phyloP scores from a whole-genome alignment of 164 flowering plant species.

The Dillenia suffruticosa region DNA sequence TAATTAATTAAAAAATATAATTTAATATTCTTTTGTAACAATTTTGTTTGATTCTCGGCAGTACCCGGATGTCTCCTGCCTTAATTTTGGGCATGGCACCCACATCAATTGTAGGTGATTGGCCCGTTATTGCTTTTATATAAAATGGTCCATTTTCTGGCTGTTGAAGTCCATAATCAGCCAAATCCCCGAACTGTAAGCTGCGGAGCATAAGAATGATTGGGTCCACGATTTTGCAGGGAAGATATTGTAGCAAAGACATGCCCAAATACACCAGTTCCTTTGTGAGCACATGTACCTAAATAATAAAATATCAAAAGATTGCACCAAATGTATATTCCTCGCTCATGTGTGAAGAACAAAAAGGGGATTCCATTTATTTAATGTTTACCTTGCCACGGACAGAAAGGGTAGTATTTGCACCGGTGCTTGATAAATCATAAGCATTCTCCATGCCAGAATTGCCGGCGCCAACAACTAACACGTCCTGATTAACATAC shows the following conservation, averaged over 20 bases:
- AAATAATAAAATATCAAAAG: background rate
- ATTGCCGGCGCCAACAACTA: slow-evolving; percentile 37
- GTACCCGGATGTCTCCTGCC: slow-evolving; percentile 25
- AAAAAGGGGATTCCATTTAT: no score
- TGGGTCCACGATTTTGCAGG: slow-evolving; percentile 13
- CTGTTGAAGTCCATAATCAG: slow-evolving; percentile 24
- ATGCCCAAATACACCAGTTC: slow-evolving; percentile 21
- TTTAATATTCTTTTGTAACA: background rate
- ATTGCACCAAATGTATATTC: no score
- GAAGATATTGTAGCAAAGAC: slow-evolving; percentile 16
- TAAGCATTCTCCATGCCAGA: slow-evolving; percentile 45
- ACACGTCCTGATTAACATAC: slow-evolving; percentile 18
- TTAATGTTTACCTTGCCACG: slow-evolving; percentile 20
- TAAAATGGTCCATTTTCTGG: slow-evolving; percentile 29
- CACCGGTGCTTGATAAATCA: slow-evolving; percentile 23
- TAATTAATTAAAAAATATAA: background rate
- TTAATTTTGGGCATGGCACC: slow-evolving; percentile 17
- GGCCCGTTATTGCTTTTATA: slow-evolving; percentile 15
- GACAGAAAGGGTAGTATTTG: slow-evolving; percentile 15
- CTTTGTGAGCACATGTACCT: slow-evolving; percentile 27
- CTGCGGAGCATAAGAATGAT: background rate
- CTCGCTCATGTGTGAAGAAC: no score
- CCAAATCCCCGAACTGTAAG: slow-evolving; percentile 20
- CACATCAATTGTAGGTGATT: slow-evolving; percentile 27
- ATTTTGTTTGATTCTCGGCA: background rate